Conservation (phyloP, 805 yeast species). For the Kuraishia hungarica region DNA sequence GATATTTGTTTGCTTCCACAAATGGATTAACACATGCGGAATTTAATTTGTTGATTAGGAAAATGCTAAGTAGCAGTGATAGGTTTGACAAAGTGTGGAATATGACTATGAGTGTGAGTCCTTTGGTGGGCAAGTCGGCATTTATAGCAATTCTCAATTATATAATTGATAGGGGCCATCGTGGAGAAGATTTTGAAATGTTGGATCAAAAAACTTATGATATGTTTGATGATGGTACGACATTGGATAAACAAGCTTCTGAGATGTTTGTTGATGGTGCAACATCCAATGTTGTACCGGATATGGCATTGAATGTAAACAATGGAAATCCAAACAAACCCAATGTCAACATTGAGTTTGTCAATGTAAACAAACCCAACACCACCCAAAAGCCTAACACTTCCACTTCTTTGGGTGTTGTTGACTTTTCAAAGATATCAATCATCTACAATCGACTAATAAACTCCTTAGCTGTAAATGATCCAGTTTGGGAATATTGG, state of each 20-base stretch:
- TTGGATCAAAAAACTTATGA: too few relatives aligned
- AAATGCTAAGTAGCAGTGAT: constrained; percentile 12
- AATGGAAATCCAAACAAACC: too few relatives aligned
- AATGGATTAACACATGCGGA: constrained; percentile 17
- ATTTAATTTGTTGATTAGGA: constrained; percentile 20
- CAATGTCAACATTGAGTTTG: too few relatives aligned
- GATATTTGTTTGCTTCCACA: constrained; percentile 15
- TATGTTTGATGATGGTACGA: too few relatives aligned
- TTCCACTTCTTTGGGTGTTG: too few relatives aligned
- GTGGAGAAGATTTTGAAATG: too few relatives aligned
- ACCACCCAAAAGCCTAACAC: too few relatives aligned
- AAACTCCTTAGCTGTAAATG: constrained; percentile 5
- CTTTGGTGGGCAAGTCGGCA: constrained; percentile 16
- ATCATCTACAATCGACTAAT: constrained; percentile 13
- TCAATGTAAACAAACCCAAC: too few relatives aligned
- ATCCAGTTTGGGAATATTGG: constrained; percentile 22
- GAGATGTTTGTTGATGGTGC: too few relatives aligned
- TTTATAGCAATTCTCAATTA: constrained; percentile 18
- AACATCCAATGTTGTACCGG: too few relatives aligned
- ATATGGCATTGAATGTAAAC: too few relatives aligned
- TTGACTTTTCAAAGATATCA: constrained; percentile 17
- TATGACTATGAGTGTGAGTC: constrained; percentile 13
- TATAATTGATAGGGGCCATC: constrained; percentile 12
- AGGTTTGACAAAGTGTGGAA: constrained; percentile 17
- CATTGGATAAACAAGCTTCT: too few relatives aligned